Evolutionary conservation across 139 green algal genomes (phyloP), one percentile per base, ranked within the genome.

Genomic region (Closterium sp.): DNA sequence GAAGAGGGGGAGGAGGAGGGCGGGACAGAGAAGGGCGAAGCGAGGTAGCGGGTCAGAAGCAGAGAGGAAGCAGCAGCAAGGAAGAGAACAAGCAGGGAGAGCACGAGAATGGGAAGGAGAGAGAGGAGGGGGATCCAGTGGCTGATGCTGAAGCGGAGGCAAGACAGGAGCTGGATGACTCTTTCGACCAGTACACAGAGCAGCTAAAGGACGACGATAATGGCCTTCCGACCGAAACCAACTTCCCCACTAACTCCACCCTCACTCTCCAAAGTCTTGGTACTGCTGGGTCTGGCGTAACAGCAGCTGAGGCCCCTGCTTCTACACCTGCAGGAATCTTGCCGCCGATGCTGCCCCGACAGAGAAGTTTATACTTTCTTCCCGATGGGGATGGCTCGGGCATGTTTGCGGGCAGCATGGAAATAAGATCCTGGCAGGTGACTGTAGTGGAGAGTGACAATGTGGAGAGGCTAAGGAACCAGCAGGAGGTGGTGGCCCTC

Each of bases 361-460:
- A 76, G 25, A 76, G 16, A 19, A 28, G 23, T 76, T 19, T 76
- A 76, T 76, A 76, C 55, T 19, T 76, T 16, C 55, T 76, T 16
- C 55, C 55, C 25, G 55, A 76, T 12, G 16, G 55, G 55, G 55
- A 76, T 76, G 55, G 16, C 12, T 76, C 9, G 55, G 55, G 55
- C 55, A 76, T 16, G 10, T 76, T 76, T 28, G 25, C 55, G 55
- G 55, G 55, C 55, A 76, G 55, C 55, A 76, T 19, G 55, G 55
- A 19, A 76, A 76, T 28, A 19, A 19, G 25, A 28, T 76, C 12
- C 55, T 86, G 83, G 88, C 88, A 86, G 84, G 30, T 91, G 34
- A 91, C 28, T 36, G 16, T 91, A 28, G 84, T 86, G 36, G 55
- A 88, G 43, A n/a, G 84, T 28, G 55, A 91, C 12, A 38, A 33